Conservation (phyloP, 257 asterid species). For the Solanum virginianum region DNA sequence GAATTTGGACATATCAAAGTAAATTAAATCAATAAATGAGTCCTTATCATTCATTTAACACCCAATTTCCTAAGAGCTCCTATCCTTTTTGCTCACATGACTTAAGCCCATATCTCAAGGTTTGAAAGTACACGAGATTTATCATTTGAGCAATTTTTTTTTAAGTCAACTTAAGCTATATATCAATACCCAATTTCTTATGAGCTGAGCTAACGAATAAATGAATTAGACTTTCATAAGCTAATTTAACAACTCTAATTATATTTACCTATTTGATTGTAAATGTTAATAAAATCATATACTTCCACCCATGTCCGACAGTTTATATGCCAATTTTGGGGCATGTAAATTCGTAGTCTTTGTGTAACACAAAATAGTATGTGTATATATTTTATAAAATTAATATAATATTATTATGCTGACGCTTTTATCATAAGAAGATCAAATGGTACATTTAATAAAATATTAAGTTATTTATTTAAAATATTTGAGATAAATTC, state of each 20-base stretch:
- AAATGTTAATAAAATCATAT: neutral
- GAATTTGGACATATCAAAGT: neutral
- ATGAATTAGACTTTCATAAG: neutral
- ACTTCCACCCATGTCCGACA: neutral
- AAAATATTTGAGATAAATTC: too few species aligned
- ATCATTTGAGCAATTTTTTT: too few species aligned
- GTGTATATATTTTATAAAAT: too few species aligned
- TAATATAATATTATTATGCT: too few species aligned
- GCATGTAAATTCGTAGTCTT: too few species aligned
- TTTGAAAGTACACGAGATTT: too few species aligned
- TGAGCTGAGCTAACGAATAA: neutral
- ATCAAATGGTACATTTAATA: too few species aligned
- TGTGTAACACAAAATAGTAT: too few species aligned
- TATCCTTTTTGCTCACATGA: neutral
- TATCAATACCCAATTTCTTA: neutral
- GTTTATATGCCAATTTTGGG: neutral
- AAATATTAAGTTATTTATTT: too few species aligned
- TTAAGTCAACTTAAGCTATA: neutral
- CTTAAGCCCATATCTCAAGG: neutral
- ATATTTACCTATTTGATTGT: neutral
- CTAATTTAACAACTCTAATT: neutral
- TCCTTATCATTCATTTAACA: too few species aligned
- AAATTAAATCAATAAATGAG: neutral
- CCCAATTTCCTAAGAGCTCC: neutral
- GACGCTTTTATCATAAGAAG: too few species aligned